Conservation (phyloP, 129 eudicot species). For the Glebionis coronaria region DNA sequence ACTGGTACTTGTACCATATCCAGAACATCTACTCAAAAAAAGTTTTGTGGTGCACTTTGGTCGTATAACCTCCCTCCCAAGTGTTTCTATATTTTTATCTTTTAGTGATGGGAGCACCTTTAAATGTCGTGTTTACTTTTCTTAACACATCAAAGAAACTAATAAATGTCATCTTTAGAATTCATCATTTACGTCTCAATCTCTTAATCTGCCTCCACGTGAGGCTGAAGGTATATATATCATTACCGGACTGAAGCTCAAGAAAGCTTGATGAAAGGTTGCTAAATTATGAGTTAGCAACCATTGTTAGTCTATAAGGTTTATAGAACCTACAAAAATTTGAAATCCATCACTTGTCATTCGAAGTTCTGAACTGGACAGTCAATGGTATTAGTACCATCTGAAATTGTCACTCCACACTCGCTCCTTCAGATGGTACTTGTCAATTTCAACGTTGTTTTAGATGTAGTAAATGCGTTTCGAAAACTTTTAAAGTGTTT, state of each 20-base stretch:
- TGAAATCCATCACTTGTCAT: slow-evolving; percentile 65
- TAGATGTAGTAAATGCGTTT: neutral
- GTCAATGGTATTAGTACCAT: slow-evolving; percentile 44
- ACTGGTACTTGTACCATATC: too few relatives aligned
- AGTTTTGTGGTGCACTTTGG: too few relatives aligned
- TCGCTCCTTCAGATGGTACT: slow-evolving; percentile 58
- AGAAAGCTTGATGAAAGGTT: slow-evolving; percentile 27
- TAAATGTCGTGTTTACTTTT: too few relatives aligned
- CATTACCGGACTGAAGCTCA: slow-evolving; percentile 23
- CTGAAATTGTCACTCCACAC: slow-evolving; percentile 78
- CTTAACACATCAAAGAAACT: too few relatives aligned
- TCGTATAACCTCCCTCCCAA: too few relatives aligned
- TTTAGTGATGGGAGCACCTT: too few relatives aligned
- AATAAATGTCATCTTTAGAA: too few relatives aligned
- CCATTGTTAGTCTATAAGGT: slow-evolving; percentile 57
- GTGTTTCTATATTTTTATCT: too few relatives aligned
- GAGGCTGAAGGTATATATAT: slow-evolving; percentile 58
- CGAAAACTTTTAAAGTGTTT: too few relatives aligned
- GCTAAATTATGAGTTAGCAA: slow-evolving; percentile 26
- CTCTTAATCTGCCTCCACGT: slow-evolving; percentile 50
- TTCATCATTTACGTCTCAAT: too few relatives aligned
- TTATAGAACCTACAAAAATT: slow-evolving; percentile 63
- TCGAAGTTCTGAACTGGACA: slow-evolving; percentile 50
- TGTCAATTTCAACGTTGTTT: neutral
- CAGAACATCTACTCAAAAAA: too few relatives aligned